phyloP scores from a whole-genome alignment of 1,284 basidiomycete species.

The Irpex sp. region DNA sequence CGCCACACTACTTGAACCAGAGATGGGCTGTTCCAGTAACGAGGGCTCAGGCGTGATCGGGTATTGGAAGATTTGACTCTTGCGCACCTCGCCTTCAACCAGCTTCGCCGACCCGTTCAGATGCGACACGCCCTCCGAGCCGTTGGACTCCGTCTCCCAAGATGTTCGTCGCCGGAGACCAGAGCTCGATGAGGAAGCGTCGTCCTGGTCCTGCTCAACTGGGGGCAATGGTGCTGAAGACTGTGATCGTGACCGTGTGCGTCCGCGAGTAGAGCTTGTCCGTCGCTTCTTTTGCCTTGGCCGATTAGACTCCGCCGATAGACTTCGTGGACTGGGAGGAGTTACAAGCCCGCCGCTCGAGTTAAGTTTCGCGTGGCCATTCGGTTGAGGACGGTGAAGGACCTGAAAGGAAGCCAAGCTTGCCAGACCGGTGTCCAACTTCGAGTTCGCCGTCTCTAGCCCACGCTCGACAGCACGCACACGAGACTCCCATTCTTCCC shows the following conservation, averaged over 20 bases:
- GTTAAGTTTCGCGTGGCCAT: conserved; percentile 41
- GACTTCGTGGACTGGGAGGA: conserved; percentile 68
- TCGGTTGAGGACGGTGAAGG: conserved; percentile 32
- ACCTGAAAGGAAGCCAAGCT: conserved; percentile 33
- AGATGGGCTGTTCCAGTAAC: conserved; percentile 35
- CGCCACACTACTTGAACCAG: conserved; percentile 19
- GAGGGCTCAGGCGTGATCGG: conserved; percentile 43
- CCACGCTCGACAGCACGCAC: conserved; percentile 40
- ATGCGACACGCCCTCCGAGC: conserved; percentile 35
- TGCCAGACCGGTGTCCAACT: conserved; percentile 45
- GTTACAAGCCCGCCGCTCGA: conserved; percentile 55
- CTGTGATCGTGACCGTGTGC: conserved; percentile 28
- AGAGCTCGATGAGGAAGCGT: conserved; percentile 26
- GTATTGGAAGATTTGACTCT: conserved; percentile 29
- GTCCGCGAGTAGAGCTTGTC: conserved; percentile 27
- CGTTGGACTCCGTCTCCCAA: conserved; percentile 34
- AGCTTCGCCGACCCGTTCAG: conserved; percentile 17
- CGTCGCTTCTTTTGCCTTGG: conserved; percentile 29
- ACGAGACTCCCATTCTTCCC: conserved; percentile 79
- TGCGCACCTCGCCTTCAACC: conserved; percentile 14
- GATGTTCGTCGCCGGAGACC: conserved; percentile 34
- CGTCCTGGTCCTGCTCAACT: conserved; percentile 18
- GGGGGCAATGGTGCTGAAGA: conserved; percentile 26
- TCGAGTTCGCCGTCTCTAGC: conserved; percentile 33
- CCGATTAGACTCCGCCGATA: conserved; percentile 53